Evolutionary conservation across 2,329 filamentous ascomycete genomes (phyloP), one percentile per base, ranked within the genome.

Genomic region (Xylaria sp.): DNA sequence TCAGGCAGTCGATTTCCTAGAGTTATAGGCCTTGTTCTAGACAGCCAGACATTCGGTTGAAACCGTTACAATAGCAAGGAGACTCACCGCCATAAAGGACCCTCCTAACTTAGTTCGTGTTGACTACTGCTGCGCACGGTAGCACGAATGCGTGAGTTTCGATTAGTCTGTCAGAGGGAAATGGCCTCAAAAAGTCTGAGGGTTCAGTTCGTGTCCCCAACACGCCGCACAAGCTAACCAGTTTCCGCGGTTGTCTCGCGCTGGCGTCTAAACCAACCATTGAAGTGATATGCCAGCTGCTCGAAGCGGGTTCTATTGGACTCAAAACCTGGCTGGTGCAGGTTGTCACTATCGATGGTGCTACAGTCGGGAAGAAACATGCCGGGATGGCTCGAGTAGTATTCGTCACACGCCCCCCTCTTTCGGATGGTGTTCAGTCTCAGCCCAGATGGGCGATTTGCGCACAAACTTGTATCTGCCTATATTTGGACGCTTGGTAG

Each of bases 361-460:
- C n/a, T 53, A 22, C n/a, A 36, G 36, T 53, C 31, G 13, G 29
- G 10, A 33, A 53, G 9, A 54, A 17, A 5, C 5, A 6, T 9
- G 36, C 31, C 20, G 20, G 5, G 6, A 27, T 31, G 17, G 15
- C 27, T 51, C 29, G 39, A 20, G 50, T 38, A 25, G 22, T 39
- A 54, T 27, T 20, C 20, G 22, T 17, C 33, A 38, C 6, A 39
- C 33, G n/a, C 51, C 25, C 31, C 20, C 51, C 17, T 33, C 10
- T 25, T 54, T 25, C 5, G 6, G 13, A 54, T 54, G 22, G 22
- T 25, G 51, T n/a, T 17, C 9, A 54, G 33, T 39, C 20, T 51
- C 33, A 29, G 51, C 39, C 51, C 39, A 27, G 51, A 39, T 50
- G 45, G 45, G 27, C 15, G 45, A 50, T 22, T 45, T 22, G 42